phyloP scores from a whole-genome alignment of 2,329 filamentous ascomycete genomes.

The Alternaria rosae region DNA sequence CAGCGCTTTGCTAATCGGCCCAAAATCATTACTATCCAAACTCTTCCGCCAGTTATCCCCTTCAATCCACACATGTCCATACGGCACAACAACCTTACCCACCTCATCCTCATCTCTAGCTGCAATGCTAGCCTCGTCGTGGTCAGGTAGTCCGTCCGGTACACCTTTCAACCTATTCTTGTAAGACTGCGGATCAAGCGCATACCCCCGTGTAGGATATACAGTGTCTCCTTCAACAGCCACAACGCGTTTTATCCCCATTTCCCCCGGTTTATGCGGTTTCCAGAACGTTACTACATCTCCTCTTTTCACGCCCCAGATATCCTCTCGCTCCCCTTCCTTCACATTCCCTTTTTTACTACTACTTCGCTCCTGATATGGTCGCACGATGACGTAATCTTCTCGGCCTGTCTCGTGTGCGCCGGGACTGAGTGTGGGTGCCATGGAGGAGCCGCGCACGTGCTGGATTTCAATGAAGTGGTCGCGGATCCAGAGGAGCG shows the following conservation, averaged over 20 bases:
- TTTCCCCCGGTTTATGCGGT: conserved; percentile 72
- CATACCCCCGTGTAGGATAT: conserved; percentile 56
- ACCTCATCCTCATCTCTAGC: conserved; percentile 14
- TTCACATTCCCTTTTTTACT: not conserved
- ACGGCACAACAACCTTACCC: conserved; percentile 69
- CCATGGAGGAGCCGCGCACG: conserved; percentile 55
- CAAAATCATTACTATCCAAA: conserved; percentile 88
- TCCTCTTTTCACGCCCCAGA: conserved; percentile 47
- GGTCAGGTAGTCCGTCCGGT: conserved; percentile 39
- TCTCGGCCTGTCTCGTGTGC: conserved; percentile 49
- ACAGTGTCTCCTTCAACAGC: conserved; percentile 82
- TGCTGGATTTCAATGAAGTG: conserved; percentile 47
- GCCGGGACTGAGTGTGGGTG: conserved; percentile 54
- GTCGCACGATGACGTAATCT: conserved; percentile 52
- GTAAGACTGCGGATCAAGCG: conserved; percentile 40
- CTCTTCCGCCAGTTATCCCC: conserved; percentile 80
- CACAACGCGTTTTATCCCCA: conserved; percentile 83
- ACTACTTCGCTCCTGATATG: conserved; percentile 8
- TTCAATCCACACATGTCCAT: conserved; percentile 92
- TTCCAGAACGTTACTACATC: conserved; percentile 56
- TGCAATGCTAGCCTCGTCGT: conserved; percentile 23
- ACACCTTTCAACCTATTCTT: conserved; percentile 25
- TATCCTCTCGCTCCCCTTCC: not conserved
- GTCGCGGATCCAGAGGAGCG: conserved; percentile 50
- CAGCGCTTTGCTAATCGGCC: conserved; percentile 78